Percentiles rank a stretch among this genome's conserved stretches.
Evolutionary conservation across 2,329 filamentous ascomycete genomes (phyloP).

Genomic region (Arthrobotrys sphaeroides): DNA sequence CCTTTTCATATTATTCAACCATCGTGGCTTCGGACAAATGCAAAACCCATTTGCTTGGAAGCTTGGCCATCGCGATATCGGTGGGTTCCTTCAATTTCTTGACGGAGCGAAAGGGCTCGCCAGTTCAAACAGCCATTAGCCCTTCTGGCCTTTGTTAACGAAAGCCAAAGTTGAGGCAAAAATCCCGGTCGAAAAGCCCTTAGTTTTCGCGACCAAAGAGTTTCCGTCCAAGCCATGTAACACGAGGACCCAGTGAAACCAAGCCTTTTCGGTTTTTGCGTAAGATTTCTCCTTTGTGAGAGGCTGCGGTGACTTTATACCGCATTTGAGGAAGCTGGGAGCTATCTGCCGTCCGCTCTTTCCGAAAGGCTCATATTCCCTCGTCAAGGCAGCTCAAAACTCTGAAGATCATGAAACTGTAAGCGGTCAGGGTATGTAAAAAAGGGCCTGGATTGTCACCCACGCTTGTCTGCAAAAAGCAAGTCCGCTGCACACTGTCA

Average conservation of each 20-base stretch:
- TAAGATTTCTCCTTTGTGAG: constrained; percentile 24
- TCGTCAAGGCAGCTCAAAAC: constrained; percentile 50
- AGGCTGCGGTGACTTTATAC: constrained; percentile 52
- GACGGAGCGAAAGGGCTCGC: neutral
- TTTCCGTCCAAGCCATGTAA: constrained; percentile 13
- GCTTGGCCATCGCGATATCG: constrained; percentile 50
- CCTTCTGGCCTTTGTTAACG: neutral
- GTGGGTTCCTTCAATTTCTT: neutral
- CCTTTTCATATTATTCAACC: constrained; percentile 50
- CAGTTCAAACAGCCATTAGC: neutral
- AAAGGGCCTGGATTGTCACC: constrained; percentile 41
- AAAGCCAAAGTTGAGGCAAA: constrained; percentile 1
- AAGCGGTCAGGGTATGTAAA: constrained; percentile 42
- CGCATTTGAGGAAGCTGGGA: constrained; percentile 49
- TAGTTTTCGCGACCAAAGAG: constrained; percentile 18
- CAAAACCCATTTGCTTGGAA: constrained; percentile 30
- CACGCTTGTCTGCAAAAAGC: constrained; percentile 30
- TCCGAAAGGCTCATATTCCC: constrained; percentile 48
- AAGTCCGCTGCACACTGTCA: constrained; percentile 26
- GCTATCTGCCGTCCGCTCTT: constrained; percentile 38
- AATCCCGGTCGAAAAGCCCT: neutral
- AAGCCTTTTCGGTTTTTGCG: constrained; percentile 14
- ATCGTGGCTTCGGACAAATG: constrained; percentile 52
- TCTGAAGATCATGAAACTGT: constrained; percentile 53
- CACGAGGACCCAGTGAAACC: constrained; percentile 18